Evolutionary conservation across 805 yeast species (phyloP).

Genomic region (Wickerhamomyces bisporus): DNA sequence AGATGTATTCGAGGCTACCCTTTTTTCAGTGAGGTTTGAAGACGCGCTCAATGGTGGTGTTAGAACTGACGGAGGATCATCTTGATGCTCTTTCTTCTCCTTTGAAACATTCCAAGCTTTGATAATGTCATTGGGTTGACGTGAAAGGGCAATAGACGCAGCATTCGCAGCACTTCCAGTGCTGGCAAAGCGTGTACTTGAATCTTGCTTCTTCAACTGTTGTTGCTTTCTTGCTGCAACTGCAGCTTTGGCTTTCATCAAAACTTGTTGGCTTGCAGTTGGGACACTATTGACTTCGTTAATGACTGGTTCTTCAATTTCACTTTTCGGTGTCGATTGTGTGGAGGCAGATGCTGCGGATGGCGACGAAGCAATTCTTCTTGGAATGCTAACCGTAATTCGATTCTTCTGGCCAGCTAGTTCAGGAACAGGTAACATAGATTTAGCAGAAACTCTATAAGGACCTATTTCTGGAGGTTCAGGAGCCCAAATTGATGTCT

Average conservation of each 20-base stretch:
- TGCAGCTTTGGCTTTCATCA: constrained; percentile 23
- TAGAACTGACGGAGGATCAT: constrained; percentile 6
- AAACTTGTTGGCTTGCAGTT: constrained; percentile 22
- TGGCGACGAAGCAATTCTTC: constrained; percentile 9
- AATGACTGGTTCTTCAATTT: constrained; percentile 5
- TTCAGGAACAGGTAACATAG: constrained; percentile 73
- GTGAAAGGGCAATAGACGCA: constrained; percentile 23
- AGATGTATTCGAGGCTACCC: neutral
- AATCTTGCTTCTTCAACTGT: constrained; percentile 5
- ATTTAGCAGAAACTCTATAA: constrained; percentile 67
- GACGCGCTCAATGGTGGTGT: constrained; percentile 4
- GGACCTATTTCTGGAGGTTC: constrained; percentile 66
- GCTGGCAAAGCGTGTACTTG: constrained; percentile 10
- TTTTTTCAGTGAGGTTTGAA: neutral
- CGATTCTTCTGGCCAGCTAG: constrained; percentile 25
- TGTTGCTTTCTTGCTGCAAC: constrained; percentile 25
- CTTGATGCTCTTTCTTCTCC: constrained; percentile 6
- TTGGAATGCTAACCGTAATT: constrained; percentile 16
- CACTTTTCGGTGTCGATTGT: constrained; percentile 20
- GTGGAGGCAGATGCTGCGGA: constrained; percentile 11
- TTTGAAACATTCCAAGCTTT: constrained; percentile 14
- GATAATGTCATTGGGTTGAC: constrained; percentile 24
- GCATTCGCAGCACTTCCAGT: constrained; percentile 23
- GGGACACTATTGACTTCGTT: constrained; percentile 21
- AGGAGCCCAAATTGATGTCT: constrained; percentile 48